A percentile compares a stretch with the other conserved stretches of the same genome.
These are phyloP conservation scores for Fusarium drepaniforme DNA, from an alignment of 2,329 filamentous ascomycete species.

Conservation along the genomic window DNA sequence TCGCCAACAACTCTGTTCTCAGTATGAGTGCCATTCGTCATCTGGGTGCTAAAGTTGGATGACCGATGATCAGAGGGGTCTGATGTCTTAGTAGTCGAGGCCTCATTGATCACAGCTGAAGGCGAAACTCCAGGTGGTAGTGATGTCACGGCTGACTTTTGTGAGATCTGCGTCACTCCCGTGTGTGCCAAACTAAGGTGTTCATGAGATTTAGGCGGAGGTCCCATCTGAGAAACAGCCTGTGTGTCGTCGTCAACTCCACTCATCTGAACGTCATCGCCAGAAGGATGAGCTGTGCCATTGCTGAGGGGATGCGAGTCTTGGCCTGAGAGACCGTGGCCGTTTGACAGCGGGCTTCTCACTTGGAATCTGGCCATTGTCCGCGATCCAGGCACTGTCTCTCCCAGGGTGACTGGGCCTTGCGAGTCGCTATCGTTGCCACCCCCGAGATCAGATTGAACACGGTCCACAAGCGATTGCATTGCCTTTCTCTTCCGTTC, in stretches of 20 bases:
- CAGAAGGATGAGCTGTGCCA: constrained; percentile 64
- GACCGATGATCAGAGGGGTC: constrained; percentile 75
- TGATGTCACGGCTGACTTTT: constrained; percentile 70
- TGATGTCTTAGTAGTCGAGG: constrained; percentile 93
- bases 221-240: constrained; percentile 63
- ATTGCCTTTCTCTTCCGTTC: constrained; percentile 72
- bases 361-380: constrained; percentile 68
- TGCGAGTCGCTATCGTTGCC: constrained; percentile 67
- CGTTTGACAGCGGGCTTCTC: constrained; percentile 71
- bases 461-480: constrained; percentile 65
- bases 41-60: constrained; percentile 76
- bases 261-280: constrained; percentile 69
- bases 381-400: constrained; percentile 67
- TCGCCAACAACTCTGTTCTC: constrained; percentile 55
- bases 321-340: constrained; percentile 55
- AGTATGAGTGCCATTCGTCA: constrained; percentile 73
- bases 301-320: constrained; percentile 63
- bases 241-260: constrained; percentile 63
- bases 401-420: constrained; percentile 72
- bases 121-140: constrained; percentile 70
- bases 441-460: constrained; percentile 63
- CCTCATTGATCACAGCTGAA: constrained; percentile 79
- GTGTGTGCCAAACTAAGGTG: constrained; percentile 55
- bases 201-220: constrained; percentile 57
- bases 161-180: constrained; percentile 71